phyloP scores from a whole-genome alignment of 345 rosid species.

The Lepidium didymum region DNA sequence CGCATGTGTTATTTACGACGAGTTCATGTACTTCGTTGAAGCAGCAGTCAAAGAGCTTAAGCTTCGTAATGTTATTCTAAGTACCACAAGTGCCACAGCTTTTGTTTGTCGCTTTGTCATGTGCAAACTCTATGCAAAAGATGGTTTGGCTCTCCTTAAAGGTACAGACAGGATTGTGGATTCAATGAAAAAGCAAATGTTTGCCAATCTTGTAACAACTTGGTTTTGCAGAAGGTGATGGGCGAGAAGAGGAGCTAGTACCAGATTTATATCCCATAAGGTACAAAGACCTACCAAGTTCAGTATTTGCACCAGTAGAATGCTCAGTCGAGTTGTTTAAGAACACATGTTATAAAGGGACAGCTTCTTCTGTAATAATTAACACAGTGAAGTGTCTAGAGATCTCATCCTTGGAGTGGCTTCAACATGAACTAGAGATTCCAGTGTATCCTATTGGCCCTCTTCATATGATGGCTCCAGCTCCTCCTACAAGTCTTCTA shows the following conservation, averaged over 20 bases:
- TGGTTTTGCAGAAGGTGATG: neutral
- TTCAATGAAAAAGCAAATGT: too few relatives aligned
- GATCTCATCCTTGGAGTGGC: neutral
- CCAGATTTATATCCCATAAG: neutral
- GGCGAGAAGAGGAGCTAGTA: neutral
- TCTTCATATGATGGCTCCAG: neutral
- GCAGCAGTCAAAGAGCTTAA: neutral
- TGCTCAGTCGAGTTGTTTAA: neutral
- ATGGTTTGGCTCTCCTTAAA: constrained; percentile 2
- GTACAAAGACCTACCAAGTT: constrained; percentile 7
- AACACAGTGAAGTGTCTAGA: constrained; percentile 12
- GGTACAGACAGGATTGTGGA: neutral
- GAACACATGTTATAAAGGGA: neutral
- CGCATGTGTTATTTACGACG: constrained; percentile 34
- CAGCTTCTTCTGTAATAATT: neutral
- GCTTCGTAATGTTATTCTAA: neutral
- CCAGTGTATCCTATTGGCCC: constrained; percentile 15
- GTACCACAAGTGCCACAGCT: neutral
- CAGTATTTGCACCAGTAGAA: neutral
- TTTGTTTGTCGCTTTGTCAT: neutral
- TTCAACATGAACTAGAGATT: neutral
- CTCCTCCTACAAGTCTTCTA: neutral
- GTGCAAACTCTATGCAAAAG: neutral
- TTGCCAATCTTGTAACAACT: too few relatives aligned
- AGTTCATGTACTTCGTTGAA: constrained; percentile 16